Conservation (phyloP, 2,329 filamentous ascomycete genomes). For the Fusarium acutatum region DNA sequence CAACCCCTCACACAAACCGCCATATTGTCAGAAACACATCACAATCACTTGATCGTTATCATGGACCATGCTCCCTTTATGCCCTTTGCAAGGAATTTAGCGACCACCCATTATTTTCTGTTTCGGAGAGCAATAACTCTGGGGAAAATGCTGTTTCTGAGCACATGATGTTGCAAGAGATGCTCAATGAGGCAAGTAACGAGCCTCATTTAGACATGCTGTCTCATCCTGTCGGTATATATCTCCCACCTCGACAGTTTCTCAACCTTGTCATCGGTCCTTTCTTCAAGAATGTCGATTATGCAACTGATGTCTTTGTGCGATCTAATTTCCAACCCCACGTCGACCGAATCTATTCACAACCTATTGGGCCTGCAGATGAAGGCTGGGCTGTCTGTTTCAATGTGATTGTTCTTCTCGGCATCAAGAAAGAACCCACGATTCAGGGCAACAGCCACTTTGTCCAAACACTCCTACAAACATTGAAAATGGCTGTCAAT, state of each 20-base stretch:
- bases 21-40: conserved; percentile 33
- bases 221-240: conserved; percentile 20
- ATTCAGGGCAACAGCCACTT: conserved; percentile 37
- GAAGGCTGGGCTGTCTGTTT: conserved; percentile 41
- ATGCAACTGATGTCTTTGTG: conserved; percentile 39
- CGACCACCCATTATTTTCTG: conserved; percentile 29
- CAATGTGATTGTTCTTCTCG: conserved; percentile 37
- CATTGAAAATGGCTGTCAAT: conserved; percentile 38
- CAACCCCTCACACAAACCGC: conserved; percentile 13
- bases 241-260: conserved; percentile 38
- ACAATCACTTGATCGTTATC: conserved; percentile 35
- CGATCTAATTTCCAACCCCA: conserved; percentile 34
- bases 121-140: not conserved
- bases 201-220: conserved; percentile 37
- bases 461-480: conserved; percentile 38
- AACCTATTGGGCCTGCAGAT: conserved; percentile 27
- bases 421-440: conserved; percentile 36
- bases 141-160: not conserved
- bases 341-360: conserved; percentile 37
- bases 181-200: conserved; percentile 32
- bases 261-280: conserved; percentile 37
- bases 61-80: conserved; percentile 40
- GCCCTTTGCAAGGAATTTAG: conserved; percentile 38
- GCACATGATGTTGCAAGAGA: conserved; percentile 29
- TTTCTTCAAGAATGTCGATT: conserved; percentile 38